Percentiles rank a stretch among this genome's conserved stretches.
These are phyloP conservation scores for Huntiella omanensis DNA, from an alignment of 2,329 filamentous ascomycete species.

Conservation along the genomic window DNA sequence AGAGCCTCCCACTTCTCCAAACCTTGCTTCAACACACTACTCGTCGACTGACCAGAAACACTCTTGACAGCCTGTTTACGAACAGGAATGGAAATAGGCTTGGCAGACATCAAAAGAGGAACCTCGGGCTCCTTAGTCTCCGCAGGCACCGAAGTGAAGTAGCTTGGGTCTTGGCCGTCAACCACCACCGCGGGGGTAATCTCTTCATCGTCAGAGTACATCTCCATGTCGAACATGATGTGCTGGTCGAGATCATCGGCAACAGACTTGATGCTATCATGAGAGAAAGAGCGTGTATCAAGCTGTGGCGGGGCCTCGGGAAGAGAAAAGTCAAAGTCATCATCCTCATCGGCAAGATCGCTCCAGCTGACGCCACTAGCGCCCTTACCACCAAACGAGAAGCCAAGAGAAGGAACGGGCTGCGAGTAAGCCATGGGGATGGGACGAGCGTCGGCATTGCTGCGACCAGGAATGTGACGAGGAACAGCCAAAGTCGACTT, in stretches of 20 bases:
- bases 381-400: slow-evolving; percentile 61
- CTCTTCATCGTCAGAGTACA: slow-evolving; percentile 14
- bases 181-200: slow-evolving; percentile 14
- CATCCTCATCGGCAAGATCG: slow-evolving; percentile 83
- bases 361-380: slow-evolving; percentile 96
- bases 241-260: slow-evolving; percentile 10
- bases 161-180: slow-evolving; percentile 38
- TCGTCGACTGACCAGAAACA: background rate
- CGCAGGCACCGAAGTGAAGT: slow-evolving; percentile 25
- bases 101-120: background rate
- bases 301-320: slow-evolving; percentile 6
- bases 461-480: slow-evolving; percentile 17
- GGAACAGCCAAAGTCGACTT: slow-evolving; percentile 50
- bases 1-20: slow-evolving; percentile 81
- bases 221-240: slow-evolving; percentile 14
- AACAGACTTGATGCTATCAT: slow-evolving; percentile 37
- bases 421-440: slow-evolving; percentile 64
- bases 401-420: slow-evolving; percentile 50
- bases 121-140: slow-evolving; percentile 21
- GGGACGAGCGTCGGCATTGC: slow-evolving; percentile 21
- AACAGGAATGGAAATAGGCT: slow-evolving; percentile 1
- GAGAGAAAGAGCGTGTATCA: slow-evolving; percentile 53
- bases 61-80: background rate
- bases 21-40: slow-evolving; percentile 15
- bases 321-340: slow-evolving; percentile 39